A percentile compares a stretch with the other conserved stretches of the same genome.
These are phyloP conservation scores for Mycena indigotica DNA, from an alignment of 768 basidiomycete genomes.

Conservation along the genomic window DNA sequence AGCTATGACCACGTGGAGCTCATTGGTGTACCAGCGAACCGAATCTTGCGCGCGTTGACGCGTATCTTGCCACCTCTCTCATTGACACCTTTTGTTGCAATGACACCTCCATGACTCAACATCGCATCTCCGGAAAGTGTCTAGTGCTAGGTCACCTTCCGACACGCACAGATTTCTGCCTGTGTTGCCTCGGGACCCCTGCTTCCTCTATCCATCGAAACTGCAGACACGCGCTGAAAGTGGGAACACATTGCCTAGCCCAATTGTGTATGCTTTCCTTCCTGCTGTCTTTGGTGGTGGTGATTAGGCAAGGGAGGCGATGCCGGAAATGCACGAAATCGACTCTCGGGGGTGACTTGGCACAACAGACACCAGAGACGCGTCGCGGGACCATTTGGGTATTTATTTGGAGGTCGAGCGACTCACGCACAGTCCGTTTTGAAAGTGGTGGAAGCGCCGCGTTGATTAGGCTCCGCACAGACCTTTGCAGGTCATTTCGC, in stretches of 20 bases:
- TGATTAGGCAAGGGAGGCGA: neutral
- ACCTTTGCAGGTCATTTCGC: neutral
- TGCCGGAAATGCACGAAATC: conserved; percentile 1
- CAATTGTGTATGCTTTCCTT: conserved; percentile 1
- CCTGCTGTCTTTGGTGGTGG: neutral
- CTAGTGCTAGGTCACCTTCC: neutral
- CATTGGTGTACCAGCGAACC: neutral
- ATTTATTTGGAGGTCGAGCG: neutral
- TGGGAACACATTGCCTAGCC: neutral
- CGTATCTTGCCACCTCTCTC: neutral
- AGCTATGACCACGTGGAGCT: conserved; percentile 5
- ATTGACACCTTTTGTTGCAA: neutral
- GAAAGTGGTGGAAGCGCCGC: neutral
- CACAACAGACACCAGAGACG: conserved; percentile 4
- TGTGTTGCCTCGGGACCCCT: neutral
- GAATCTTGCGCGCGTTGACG: neutral
- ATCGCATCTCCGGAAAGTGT: conserved; percentile 5
- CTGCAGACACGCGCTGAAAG: neutral
- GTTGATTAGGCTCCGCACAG: neutral
- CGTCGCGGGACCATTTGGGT: conserved; percentile 5
- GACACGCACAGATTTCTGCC: neutral
- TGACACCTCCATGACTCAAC: neutral
- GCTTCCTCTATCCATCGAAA: neutral
- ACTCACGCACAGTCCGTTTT: neutral
- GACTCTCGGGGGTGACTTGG: neutral